These are phyloP conservation scores for Phalaenopsis hybrid DNA, from an alignment of 116 monocot species.

Conservation along the genomic window DNA sequence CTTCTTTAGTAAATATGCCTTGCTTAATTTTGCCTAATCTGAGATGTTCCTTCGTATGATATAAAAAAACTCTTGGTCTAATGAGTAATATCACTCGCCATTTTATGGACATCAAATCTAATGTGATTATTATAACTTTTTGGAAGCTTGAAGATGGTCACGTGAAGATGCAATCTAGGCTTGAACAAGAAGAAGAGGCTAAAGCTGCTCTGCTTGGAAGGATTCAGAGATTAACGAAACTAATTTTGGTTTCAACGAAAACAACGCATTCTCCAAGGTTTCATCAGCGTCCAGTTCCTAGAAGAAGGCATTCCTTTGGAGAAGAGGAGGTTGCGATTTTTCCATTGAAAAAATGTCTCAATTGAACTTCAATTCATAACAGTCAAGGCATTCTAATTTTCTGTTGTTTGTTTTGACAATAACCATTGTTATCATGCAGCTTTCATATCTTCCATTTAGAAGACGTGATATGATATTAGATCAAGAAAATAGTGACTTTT, in stretches of 20 bases:
- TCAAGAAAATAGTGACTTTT: conserved; percentile 54
- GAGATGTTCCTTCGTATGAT: neutral
- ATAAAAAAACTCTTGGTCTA: neutral
- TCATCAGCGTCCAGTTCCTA: conserved; percentile 58
- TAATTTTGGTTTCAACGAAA: conserved; percentile 91
- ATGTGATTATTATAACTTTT: conserved; percentile 10
- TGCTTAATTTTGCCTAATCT: neutral
- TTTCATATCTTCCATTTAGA: conserved; percentile 90
- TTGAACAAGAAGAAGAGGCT: conserved; percentile 94
- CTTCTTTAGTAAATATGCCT: neutral
- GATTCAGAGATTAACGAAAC: conserved; percentile 81
- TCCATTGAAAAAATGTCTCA: neutral
- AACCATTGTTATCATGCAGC: conserved; percentile 42
- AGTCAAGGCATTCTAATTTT: conserved; percentile 4
- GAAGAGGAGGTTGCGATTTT: conserved; percentile 81
- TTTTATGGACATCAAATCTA: neutral
- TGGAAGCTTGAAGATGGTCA: conserved; percentile 93
- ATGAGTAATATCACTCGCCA: neutral
- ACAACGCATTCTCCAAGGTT: conserved; percentile 58
- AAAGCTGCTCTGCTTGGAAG: conserved; percentile 88
- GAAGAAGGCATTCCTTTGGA: conserved; percentile 90
- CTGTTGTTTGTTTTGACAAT: neutral
- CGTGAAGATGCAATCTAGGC: conserved; percentile 79
- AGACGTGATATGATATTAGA: conserved; percentile 82
- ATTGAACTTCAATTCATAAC: neutral